Evolutionary conservation across 2,329 filamentous ascomycete genomes (phyloP), one percentile per base, ranked within the genome.

Genomic region (Trichoderma cornu-damae): DNA sequence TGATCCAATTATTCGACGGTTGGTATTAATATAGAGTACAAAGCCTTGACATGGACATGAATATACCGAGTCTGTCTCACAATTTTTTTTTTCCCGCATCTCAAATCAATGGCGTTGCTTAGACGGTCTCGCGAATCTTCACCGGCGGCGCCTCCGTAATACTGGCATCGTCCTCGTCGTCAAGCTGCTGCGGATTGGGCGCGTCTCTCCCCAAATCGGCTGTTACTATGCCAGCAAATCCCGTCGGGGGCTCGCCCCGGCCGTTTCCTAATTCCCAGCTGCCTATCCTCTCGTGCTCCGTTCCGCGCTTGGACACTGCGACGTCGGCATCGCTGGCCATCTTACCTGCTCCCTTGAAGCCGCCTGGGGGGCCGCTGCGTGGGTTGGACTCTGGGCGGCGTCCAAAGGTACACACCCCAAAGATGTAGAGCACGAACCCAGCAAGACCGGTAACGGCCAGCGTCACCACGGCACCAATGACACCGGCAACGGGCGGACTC

Each of bases 241-340:
- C 61, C 6, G 51, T 52, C 14, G 61, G 57, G 2, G 62, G 9
- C 4, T 49, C 46, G 14, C 35, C 65, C 4, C 60, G 62, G 1
- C 59, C 60, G 22, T 64, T 62, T 1, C 66, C 62, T 51, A 81
- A 66, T 61, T 81, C 78, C 78, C 78, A 80, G 64, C 78, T 79
- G 1, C 77, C 78, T 12, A 75, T 65, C 6, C 78, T 72, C 61
- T 77, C 77, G 32, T 79, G 75, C 3, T 69, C 68, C 4, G 62
- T 66, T 0, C 78, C 78, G 6, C 65, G 65, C 42, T 67, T 70
- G 1, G 71, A 69, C 3, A 77, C 67, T 1, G 69, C 64, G 3
- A 80, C 67, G 57, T 80, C 78, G 0, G 67, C 64, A 53, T 80
- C 78, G 3, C 68, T 70, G 0, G 68, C 67, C 67, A 71, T 75